Evolutionary conservation across 345 rosid genomes (phyloP).

Genomic region (Eucalyptus globulus): DNA sequence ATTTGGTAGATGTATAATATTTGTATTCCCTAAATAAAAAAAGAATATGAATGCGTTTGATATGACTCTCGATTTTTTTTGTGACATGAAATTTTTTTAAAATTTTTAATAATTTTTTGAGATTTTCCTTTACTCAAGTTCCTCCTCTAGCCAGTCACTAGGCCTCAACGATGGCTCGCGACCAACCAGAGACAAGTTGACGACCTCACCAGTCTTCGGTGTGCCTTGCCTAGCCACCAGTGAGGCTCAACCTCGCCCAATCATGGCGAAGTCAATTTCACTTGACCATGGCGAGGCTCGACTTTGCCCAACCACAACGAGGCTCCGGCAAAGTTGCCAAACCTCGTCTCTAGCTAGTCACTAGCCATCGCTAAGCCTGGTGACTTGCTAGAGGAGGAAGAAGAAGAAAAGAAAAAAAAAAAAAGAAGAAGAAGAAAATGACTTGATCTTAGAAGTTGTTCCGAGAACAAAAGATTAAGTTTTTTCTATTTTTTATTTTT

Average conservation of each 20-base stretch:
- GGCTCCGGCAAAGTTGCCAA: no score
- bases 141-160: no score
- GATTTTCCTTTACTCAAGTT: rapidly evolving
- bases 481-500: no score
- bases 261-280: rapidly evolving
- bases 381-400: no score
- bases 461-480: rapidly evolving
- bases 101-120: rapidly evolving
- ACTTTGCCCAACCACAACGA: no score
- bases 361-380: no score
- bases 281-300: rapidly evolving
- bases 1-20: rapidly evolving
- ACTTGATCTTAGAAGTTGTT: no score
- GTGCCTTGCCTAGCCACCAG: rapidly evolving
- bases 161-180: rapidly evolving
- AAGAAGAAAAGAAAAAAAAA: no score
- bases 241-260: rapidly evolving
- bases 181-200: rapidly evolving
- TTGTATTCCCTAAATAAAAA: rapidly evolving
- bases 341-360: rapidly evolving
- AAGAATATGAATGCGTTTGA: rapidly evolving
- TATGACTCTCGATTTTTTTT: rapidly evolving
- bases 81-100: no score
- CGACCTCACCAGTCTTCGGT: rapidly evolving
- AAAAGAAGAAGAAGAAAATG: no score